phyloP scores from a whole-genome alignment of 2,329 filamentous ascomycete species.

The Neodidymelliopsis sp. region DNA sequence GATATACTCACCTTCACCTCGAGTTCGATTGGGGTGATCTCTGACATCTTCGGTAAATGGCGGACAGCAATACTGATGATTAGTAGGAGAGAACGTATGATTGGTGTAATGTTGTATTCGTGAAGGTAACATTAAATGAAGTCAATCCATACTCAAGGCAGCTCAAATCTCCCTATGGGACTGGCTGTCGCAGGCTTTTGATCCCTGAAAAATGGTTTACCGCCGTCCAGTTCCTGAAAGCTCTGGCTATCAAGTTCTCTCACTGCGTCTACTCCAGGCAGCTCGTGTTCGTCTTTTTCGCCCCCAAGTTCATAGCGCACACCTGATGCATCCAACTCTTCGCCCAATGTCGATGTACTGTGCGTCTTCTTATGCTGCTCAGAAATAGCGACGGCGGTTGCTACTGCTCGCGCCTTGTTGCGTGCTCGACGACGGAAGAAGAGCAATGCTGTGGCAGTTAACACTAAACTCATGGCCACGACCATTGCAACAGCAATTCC shows the following conservation, averaged over 20 bases:
- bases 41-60: no score
- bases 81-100: no score
- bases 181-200: conserved; percentile 12
- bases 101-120: no score
- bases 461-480: conserved; percentile 7
- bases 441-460: conserved; percentile 9
- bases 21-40: background rate
- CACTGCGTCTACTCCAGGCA: conserved; percentile 3
- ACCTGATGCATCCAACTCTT: conserved; percentile 19
- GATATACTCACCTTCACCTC: background rate
- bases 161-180: conserved; percentile 11
- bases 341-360: conserved; percentile 13
- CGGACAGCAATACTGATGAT: no score
- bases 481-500: conserved; percentile 18
- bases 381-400: background rate
- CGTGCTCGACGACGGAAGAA: conserved; percentile 21
- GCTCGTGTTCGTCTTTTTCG: conserved; percentile 10
- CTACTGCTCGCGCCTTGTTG: conserved; percentile 22
- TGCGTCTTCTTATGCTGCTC: conserved; percentile 5
- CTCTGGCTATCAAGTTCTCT: conserved; percentile 6
- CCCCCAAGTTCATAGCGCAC: conserved; percentile 17
- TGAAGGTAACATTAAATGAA: no score
- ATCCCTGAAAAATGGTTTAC: conserved; percentile 9
- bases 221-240: conserved; percentile 12
- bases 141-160: no score